Base-by-base conservation (phyloP, 176 grass and related monocot genomes). In the Chrysopogon serrulatus region DNA sequence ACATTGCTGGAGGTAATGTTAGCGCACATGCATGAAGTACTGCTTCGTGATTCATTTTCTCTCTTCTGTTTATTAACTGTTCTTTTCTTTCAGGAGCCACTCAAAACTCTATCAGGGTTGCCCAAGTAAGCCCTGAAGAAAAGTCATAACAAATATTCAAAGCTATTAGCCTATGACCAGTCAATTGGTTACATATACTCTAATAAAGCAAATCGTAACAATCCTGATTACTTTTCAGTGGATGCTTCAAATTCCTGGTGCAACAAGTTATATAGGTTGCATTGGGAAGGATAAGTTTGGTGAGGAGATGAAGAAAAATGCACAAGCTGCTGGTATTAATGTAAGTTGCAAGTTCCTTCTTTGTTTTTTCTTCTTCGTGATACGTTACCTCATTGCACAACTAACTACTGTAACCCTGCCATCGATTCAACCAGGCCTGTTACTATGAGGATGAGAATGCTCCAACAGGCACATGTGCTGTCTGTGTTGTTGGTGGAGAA, bases 251-350 rank as follows among this genome's bases (percentile, higher is more conserved):
- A 71, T 81, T 91, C 94, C 94, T 17, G 88, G 88, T 32, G 86
- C 90, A 60, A 93, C 90, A 67, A 91, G 94, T 82, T 93, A 91
- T 77, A 96, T 96, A 64, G 94, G 94, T 53, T 91, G 80, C 77
- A 93, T 96, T 79, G 90, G 90, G 81, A 93, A 91, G 82, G 94
- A 96, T 72, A 96, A 93, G 77, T 96, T 92, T 79, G 88, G 94
- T 71, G 94, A 96, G 83, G 86, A 96, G 82, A 96, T 91, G 94
- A 93, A 96, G 84, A 93, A 91, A 86, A 86, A 90, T 83, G 79
- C 90, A 41, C 48, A 78, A 79, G 67, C 83, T 68, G 86, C 83
- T 73, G 94, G 94, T 37, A 39, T 96, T 67, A 96, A 84, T 85
- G 94, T 89, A 77, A 84, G 78, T 88, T 54, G 32, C 3, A 57